Evolutionary conservation across 257 asterid genomes (phyloP), one percentile per base, ranked within the genome.

Genomic region (Galeopsis tetrahit): DNA sequence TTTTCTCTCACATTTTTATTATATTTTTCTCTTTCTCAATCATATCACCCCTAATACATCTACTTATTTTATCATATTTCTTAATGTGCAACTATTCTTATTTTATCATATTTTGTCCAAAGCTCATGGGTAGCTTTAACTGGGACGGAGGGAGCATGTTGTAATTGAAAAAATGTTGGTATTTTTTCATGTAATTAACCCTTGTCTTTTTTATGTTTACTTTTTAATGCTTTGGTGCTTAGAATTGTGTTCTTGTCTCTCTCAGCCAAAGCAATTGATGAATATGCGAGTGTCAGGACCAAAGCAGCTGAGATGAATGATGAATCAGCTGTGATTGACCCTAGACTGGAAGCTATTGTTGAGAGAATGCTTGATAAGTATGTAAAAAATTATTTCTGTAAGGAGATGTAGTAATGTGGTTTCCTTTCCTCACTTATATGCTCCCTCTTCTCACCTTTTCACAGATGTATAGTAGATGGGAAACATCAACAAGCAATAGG

Each of bases 321-420:
- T 75, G 87, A 79, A 73, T 71, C 89, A 39, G 82, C 83, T n/a
- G 80, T 77, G 38, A 80, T 91, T 75, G 98, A 91, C 80, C 88
- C 96, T 55, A 88, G 98, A 77, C 75, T 93, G 78, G 98, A 93
- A 83, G 94, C 95, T 13, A 91, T 93, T 73, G 98, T 93, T 10
- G 98, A 93, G 85, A 84, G 92, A 75, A 89, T 93, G 96, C 98
- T 93, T 75, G 96, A 93, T 56, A 93, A 91, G 98, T 93, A 88
- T 31, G 93, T 75, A 13, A 64, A 76, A 6, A 40, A 21, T 67
- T 34, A 32, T 38, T 11, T 33, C 42, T 38, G 63, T 17, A 65
- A 66, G 60, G 14, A 13, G 53, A 62, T 39, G 17, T 11, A 71
- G 14, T 61, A 40, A 14, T 76, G 36, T 62, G 72, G 21, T 51